phyloP scores from a whole-genome alignment of 2,329 filamentous ascomycete species.

The Hypoxylon sp. region DNA sequence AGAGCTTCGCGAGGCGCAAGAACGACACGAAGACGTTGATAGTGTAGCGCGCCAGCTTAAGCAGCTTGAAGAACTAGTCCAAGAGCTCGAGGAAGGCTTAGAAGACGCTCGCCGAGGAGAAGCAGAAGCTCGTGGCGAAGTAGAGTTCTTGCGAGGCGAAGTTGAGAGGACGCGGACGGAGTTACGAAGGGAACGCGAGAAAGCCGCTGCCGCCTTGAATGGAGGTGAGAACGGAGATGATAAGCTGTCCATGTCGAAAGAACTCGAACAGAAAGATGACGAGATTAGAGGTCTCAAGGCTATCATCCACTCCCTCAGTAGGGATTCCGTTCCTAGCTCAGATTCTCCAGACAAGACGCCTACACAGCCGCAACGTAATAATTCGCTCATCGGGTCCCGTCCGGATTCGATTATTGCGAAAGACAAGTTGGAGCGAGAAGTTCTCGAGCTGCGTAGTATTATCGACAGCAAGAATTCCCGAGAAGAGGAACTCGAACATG shows the following conservation, averaged over 20 bases:
- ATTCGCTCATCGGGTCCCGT: slow-evolving; percentile 59
- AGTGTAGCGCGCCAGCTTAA: slow-evolving; percentile 92
- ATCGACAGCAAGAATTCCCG: slow-evolving; percentile 79
- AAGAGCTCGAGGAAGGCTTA: slow-evolving; percentile 95
- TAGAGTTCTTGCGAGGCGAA: slow-evolving; percentile 94
- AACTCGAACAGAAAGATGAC: slow-evolving; percentile 94
- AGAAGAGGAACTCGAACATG: slow-evolving; percentile 89
- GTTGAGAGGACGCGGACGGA: slow-evolving; percentile 93
- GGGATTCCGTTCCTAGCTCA: slow-evolving; percentile 72
- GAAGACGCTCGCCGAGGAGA: slow-evolving; percentile 95
- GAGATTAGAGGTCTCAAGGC: slow-evolving; percentile 97
- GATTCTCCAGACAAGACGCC: slow-evolving; percentile 56
- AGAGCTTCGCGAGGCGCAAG: slow-evolving; percentile 86
- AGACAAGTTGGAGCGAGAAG: slow-evolving; percentile 83
- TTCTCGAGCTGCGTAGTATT: slow-evolving; percentile 81
- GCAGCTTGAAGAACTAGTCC: slow-evolving; percentile 94
- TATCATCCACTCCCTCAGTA: slow-evolving; percentile 95
- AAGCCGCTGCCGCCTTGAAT: slow-evolving; percentile 74
- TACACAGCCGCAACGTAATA: slow-evolving; percentile 52
- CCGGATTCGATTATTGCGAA: slow-evolving; percentile 67
- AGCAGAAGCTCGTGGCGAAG: slow-evolving; percentile 94
- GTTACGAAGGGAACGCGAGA: slow-evolving; percentile 88
- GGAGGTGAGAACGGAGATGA: slow-evolving; percentile 60
- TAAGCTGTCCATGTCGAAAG: slow-evolving; percentile 72
- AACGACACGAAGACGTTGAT: slow-evolving; percentile 89